These are phyloP conservation scores for Eremothecium cymbalariae DNA, from an alignment of 1,139 yeast species.

Conservation along the genomic window DNA sequence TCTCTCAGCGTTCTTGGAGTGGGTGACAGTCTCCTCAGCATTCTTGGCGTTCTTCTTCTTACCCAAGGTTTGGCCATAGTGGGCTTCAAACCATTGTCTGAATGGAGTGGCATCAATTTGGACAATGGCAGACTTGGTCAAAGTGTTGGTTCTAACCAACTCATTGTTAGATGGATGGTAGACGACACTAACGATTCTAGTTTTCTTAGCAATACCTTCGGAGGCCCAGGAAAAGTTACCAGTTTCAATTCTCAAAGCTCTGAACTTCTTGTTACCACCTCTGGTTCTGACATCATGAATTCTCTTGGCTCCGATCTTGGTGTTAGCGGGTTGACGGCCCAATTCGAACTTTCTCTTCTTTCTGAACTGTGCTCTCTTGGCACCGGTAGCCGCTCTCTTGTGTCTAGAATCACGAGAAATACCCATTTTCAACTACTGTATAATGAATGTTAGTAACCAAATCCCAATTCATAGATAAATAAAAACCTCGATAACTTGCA, in stretches of 20 bases:
- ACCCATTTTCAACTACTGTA: conserved; percentile 62
- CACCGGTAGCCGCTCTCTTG: conserved; percentile 99
- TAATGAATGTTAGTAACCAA: conserved; percentile 18
- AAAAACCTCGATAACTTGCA: too few species aligned
- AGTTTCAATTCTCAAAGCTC: conserved; percentile 98
- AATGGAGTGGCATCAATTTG: conserved; percentile 99
- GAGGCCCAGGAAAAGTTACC: conserved; percentile 99
- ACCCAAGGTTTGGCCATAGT: conserved; percentile 92
- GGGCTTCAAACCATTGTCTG: conserved; percentile 99
- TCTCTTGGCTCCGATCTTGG: conserved; percentile 98
- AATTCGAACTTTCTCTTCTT: conserved; percentile 99
- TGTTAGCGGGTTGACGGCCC: conserved; percentile 99
- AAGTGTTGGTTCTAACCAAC: conserved; percentile 98
- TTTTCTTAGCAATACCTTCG: conserved; percentile 96
- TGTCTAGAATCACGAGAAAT: conserved; percentile 99
- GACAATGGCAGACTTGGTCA: conserved; percentile 97
- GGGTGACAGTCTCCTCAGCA: conserved; percentile 47
- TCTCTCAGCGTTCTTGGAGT: conserved; percentile 79
- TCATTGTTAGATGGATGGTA: conserved; percentile 99
- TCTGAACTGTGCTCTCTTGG: conserved; percentile 99
- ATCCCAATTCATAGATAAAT: too few species aligned
- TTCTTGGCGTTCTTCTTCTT: conserved; percentile 44
- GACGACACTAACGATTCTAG: conserved; percentile 96
- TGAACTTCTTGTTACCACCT: conserved; percentile 99
- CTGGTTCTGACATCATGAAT: conserved; percentile 98